A percentile compares a stretch with the other conserved stretches of the same genome.
Evolutionary conservation across 192 early-diverging fungal genomes (phyloP).

Genomic region (Coemansia sp.): DNA sequence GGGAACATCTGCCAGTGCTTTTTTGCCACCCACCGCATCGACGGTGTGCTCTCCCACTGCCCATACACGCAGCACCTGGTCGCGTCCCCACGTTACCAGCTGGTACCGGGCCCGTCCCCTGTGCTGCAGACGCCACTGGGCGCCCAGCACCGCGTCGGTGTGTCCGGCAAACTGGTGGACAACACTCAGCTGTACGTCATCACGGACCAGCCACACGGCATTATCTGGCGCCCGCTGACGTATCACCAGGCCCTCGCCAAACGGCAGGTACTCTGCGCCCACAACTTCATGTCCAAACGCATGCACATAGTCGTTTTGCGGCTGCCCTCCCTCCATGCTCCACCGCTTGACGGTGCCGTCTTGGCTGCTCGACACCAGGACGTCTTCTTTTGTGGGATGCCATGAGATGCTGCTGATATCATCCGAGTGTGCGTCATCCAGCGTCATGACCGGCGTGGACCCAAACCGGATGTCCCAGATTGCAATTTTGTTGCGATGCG

Average conservation of each 20-base stretch:
- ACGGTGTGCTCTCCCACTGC: constrained; percentile 10
- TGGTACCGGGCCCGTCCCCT: constrained; percentile 16
- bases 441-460: constrained; percentile 26
- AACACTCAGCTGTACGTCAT: constrained; percentile 13
- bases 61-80: constrained; percentile 49
- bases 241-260: constrained; percentile 38
- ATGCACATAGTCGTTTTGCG: constrained; percentile 22
- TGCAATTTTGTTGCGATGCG: constrained; percentile 40
- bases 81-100: constrained; percentile 49
- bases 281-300: constrained; percentile 25
- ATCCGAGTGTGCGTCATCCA: constrained; percentile 40
- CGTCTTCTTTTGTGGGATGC: constrained; percentile 26
- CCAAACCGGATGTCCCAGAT: constrained; percentile 50
- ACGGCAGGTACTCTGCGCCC: constrained; percentile 35
- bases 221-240: constrained; percentile 20
- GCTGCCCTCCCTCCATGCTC: constrained; percentile 9
- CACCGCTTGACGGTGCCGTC: constrained; percentile 43
- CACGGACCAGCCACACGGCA: constrained; percentile 14
- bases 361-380: constrained; percentile 27
- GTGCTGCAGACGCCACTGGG: constrained; percentile 31
- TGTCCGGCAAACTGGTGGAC: constrained; percentile 42
- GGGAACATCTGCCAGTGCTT: not conserved
- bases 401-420: constrained; percentile 44
- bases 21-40: constrained; percentile 14
- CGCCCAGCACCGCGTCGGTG: constrained; percentile 24